Evolutionary conservation across 805 yeast genomes (phyloP).

Genomic region (Spathaspora sp.): DNA sequence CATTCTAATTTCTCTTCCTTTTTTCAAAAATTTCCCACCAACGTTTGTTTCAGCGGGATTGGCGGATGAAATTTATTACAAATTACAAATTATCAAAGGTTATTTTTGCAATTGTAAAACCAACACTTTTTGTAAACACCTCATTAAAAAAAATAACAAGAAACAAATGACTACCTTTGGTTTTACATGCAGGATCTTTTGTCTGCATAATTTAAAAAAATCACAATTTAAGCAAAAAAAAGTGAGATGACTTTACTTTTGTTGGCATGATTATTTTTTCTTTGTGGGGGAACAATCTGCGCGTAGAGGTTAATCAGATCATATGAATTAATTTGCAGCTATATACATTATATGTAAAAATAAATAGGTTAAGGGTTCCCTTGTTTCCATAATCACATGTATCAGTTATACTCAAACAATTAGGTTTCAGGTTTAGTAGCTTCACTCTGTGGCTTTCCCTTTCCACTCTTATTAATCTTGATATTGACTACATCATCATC

Average conservation of each 20-base stretch:
- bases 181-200: not conserved
- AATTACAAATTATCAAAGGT: not conserved
- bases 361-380: too few species aligned
- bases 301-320: not conserved
- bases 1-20: too few species aligned
- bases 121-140: not conserved
- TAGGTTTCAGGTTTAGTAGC: not conserved
- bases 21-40: not conserved
- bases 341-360: not conserved
- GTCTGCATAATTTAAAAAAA: not conserved
- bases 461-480: not conserved
- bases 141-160: too few species aligned
- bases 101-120: not conserved
- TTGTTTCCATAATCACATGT: too few species aligned
- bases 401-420: not conserved
- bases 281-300: not conserved
- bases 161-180: not conserved
- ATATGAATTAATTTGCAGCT: not conserved
- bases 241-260: not conserved
- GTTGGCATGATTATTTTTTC: not conserved
- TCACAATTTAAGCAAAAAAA: not conserved
- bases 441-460: not conserved
- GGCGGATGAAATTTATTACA: not conserved
- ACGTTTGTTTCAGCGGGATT: not conserved
- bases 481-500: slow-evolving; percentile 1